Base-by-base conservation (phyloP, 495 filamentous ascomycete genomes). In the Trichoderma reesei region DNA sequence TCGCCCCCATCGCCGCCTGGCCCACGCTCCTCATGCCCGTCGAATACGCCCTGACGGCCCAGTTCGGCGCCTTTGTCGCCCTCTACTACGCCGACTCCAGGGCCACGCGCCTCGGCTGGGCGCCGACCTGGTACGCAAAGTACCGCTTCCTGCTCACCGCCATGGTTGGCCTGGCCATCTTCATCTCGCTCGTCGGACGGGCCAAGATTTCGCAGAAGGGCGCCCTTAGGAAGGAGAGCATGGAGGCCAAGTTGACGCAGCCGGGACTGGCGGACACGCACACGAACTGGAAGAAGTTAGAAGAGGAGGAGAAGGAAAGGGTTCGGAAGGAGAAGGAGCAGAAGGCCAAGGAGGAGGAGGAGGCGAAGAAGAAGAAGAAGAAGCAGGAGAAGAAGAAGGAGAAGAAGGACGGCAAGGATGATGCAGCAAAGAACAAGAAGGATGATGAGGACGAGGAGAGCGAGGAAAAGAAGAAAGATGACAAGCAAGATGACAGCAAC, bases 91-190 rank as follows among this genome's bases (percentile, higher is more conserved):
- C 86, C 41, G 94, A 98, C 70, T 79, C 89, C 16, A 85, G 86
- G 33, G 91, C 91, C 48, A 84, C 89, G 1, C 79, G 79, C 33
- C 75, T 81, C 60, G 94, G 92, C 63, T 95, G 90, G 88, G 86
- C 86, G n/a, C 94, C 94, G 33, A 73, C 81, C 44, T 98, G 94
- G 94, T 98, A 98, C 75, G 83, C 81, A 67, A 89, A 86, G 44
- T 98, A 98, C 79, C 90, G 94, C 62, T 98, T 97, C 74, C 89
- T 97, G 11, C 82, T 98, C 72, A 98, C 94, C 18, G 95, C 95
- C 73, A 76, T 98, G 38, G 94, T 98, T 63, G 95, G 94, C 54
- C 83, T 82, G 56, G 89, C 88, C 68, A 92, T 98, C 68, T 83
- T 95, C n/a, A 78, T 91, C 66, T 92, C 84, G 67, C 80, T 98